phyloP scores from a whole-genome alignment of 164 flowering plant species.

The Vitis rupestris region DNA sequence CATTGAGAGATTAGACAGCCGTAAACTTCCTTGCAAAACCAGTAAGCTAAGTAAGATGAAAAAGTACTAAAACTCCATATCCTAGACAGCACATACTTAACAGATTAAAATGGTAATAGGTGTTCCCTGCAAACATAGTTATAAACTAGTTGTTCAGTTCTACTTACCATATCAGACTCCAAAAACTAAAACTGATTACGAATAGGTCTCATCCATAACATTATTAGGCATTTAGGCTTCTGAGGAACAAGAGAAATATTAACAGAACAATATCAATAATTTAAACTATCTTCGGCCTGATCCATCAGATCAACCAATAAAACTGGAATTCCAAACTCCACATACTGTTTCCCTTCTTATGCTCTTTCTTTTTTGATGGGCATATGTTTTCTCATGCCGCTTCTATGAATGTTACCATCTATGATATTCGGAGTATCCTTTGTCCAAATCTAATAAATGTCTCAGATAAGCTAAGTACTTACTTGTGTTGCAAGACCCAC shows the following conservation, averaged over 20 bases:
- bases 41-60: background rate
- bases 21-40: background rate
- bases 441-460: constrained; percentile 1
- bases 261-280: background rate
- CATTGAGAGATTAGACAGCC: constrained; percentile 1
- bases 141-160: background rate
- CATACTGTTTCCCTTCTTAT: no score
- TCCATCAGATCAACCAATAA: background rate
- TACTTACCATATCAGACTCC: background rate
- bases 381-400: no score
- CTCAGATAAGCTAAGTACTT: constrained; percentile 27
- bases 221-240: no score
- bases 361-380: no score
- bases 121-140: background rate
- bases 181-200: background rate
- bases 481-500: constrained; percentile 89
- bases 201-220: no score
- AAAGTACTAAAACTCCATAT: background rate
- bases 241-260: no score
- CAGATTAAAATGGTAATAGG: background rate
- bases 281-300: background rate
- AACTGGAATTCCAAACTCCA: background rate
- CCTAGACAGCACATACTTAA: background rate
- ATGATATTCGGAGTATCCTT: background rate
- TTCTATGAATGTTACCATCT: background rate